Percentiles rank a stretch among this genome's conserved stretches.
phyloP scores from a whole-genome alignment of 139 green algal species.

The Picochlorum costavermella region DNA sequence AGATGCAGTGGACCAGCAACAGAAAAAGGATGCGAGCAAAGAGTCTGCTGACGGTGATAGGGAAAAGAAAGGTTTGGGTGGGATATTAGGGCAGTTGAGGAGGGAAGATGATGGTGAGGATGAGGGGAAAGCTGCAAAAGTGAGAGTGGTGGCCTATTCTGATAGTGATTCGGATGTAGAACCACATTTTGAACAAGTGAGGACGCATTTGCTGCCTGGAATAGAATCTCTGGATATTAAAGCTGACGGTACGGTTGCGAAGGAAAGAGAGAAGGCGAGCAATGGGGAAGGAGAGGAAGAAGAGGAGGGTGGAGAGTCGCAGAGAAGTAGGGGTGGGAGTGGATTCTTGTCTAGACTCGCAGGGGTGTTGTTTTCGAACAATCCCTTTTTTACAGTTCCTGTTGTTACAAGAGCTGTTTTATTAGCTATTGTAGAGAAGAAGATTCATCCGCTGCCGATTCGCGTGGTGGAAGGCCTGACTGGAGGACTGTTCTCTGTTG shows the following conservation, averaged over 20 bases:
- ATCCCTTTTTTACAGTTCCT: too few relatives aligned
- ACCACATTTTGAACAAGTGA: constrained; percentile 23
- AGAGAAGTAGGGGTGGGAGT: background rate
- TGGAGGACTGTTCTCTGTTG: background rate
- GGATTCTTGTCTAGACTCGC: background rate
- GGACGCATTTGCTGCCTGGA: constrained; percentile 18
- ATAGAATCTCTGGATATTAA: constrained; percentile 8
- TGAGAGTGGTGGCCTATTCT: constrained; percentile 25
- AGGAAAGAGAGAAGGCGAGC: background rate
- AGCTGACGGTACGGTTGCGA: constrained; percentile 1
- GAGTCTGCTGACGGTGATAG: background rate
- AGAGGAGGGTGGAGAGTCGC: background rate
- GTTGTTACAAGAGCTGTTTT: too few relatives aligned
- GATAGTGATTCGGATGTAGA: constrained; percentile 31
- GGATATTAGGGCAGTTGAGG: background rate
- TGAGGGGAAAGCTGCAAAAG: constrained; percentile 6
- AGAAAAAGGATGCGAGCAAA: background rate
- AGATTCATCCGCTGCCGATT: too few relatives aligned
- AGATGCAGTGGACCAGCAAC: background rate
- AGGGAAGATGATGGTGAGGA: background rate
- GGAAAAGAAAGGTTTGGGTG: background rate
- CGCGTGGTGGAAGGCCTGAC: too few relatives aligned
- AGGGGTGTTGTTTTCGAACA: too few relatives aligned
- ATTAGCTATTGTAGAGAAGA: too few relatives aligned
- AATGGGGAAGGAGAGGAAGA: constrained; percentile 3